phyloP scores from a whole-genome alignment of 2,329 filamentous ascomycete genomes.

The Verticillium nonalfalfae region DNA sequence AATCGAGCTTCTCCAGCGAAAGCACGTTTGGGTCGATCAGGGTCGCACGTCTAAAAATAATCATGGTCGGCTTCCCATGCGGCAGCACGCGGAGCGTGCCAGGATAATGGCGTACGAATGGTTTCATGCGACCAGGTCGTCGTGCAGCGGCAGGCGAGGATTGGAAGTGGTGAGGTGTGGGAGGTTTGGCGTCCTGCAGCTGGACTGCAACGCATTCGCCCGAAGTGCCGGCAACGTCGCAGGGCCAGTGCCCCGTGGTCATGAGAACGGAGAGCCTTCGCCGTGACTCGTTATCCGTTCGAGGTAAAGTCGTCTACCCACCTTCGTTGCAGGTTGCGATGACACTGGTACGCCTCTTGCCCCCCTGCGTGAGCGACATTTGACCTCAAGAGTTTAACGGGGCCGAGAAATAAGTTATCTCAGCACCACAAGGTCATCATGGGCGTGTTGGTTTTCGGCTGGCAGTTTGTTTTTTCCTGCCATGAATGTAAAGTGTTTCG shows the following conservation, averaged over 20 bases:
- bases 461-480: too few species aligned
- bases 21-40: conserved; percentile 3
- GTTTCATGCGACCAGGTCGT: neutral
- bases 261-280: neutral
- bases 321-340: neutral
- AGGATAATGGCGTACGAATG: neutral
- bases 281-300: neutral
- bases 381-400: neutral
- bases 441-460: neutral
- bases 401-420: neutral
- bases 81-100: neutral
- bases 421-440: neutral
- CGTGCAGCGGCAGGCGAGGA: neutral
- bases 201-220: neutral
- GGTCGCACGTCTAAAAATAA: conserved; percentile 10
- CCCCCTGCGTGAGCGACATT: neutral
- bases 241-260: neutral
- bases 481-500: too few species aligned
- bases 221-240: neutral
- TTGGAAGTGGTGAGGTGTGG: neutral
- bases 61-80: conserved; percentile 5
- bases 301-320: neutral
- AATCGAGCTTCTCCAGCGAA: conserved; percentile 2
- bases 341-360: neutral
- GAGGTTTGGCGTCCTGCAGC: neutral